Evolutionary conservation across 345 rosid species (phyloP).

Genomic region (Populus tremula): DNA sequence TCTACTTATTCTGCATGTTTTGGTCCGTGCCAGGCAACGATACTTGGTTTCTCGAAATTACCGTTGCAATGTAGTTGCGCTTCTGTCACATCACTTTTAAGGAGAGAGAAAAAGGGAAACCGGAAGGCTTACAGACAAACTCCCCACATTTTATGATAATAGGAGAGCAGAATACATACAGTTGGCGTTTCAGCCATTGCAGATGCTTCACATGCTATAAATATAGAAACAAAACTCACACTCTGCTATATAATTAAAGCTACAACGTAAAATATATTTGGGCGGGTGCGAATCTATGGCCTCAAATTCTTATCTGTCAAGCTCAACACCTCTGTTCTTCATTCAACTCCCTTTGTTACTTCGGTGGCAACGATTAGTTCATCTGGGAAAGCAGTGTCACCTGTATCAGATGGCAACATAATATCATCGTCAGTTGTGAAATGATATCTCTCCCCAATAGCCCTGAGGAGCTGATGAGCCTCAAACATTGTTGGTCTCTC

Average conservation of each 20-base stretch:
- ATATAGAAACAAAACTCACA: background rate
- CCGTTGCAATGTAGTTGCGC: no score
- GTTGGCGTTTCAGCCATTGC: background rate
- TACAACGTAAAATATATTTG: no score
- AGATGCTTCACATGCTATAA: background rate
- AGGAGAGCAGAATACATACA: background rate
- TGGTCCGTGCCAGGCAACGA: no score
- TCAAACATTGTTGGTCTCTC: slow-evolving; percentile 93
- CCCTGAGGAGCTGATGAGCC: slow-evolving; percentile 72
- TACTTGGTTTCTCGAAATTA: no score
- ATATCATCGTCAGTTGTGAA: slow-evolving; percentile 72
- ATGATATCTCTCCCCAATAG: slow-evolving; percentile 77
- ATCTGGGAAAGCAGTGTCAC: slow-evolving; percentile 48
- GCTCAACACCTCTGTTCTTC: background rate
- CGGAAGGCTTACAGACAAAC: no score
- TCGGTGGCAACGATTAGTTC: slow-evolving; percentile 78
- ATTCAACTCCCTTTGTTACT: slow-evolving; percentile 16
- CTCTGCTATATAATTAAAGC: background rate
- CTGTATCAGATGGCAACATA: slow-evolving; percentile 57
- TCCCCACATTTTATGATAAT: no score
- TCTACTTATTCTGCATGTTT: no score
- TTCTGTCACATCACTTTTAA: no score
- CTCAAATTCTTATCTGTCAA: background rate
- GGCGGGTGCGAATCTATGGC: background rate
- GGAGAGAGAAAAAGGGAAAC: no score